Evolutionary conservation across 805 yeast genomes (phyloP).

Genomic region (Millerago galiae): DNA sequence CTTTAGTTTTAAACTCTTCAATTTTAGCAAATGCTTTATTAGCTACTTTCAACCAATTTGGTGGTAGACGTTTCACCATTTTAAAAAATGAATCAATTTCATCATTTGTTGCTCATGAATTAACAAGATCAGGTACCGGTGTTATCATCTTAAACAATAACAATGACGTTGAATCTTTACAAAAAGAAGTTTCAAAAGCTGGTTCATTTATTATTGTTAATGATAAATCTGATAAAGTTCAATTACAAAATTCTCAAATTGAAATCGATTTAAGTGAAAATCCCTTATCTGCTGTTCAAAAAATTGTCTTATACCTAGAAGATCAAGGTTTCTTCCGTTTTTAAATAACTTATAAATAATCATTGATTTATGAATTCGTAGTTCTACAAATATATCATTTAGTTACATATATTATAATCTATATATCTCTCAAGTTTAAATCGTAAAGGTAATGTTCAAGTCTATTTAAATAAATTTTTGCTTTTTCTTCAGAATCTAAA

Average conservation of each 20-base stretch:
- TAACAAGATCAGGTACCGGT: conserved; percentile 88
- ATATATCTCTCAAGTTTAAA: conserved; percentile 1
- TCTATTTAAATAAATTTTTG: conserved; percentile 24
- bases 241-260: conserved; percentile 51
- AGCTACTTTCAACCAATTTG: conserved; percentile 83
- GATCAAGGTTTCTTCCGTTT: conserved; percentile 75
- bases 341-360: conserved; percentile 16
- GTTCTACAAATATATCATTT: neutral
- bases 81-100: conserved; percentile 36
- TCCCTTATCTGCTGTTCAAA: conserved; percentile 66
- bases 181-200: conserved; percentile 34
- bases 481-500: conserved; percentile 41
- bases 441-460: conserved; percentile 19
- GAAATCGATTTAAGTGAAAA: conserved; percentile 47
- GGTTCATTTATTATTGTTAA: conserved; percentile 41
- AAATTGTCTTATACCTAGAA: conserved; percentile 66
- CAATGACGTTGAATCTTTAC: conserved; percentile 6
- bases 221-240: conserved; percentile 28
- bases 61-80: conserved; percentile 68
- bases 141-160: conserved; percentile 53
- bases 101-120: conserved; percentile 63
- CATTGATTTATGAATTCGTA: neutral
- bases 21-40: conserved; percentile 75
- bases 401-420: too few species aligned
- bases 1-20: conserved; percentile 58